phyloP scores from a whole-genome alignment of 1,284 basidiomycete genomes.

The Papiliotrema flavescens region DNA sequence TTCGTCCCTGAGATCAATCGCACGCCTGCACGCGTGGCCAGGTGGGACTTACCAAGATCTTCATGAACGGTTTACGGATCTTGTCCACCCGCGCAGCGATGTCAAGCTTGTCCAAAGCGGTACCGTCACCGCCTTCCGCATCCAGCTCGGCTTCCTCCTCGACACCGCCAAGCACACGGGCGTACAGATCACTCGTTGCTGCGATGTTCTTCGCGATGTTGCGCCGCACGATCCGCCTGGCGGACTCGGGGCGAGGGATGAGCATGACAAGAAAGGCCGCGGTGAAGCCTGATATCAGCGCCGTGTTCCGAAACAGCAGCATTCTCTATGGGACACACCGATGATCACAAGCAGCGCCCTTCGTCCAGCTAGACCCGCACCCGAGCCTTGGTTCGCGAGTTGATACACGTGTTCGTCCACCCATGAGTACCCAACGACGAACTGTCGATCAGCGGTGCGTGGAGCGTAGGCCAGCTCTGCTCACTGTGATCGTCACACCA shows the following conservation, averaged over 20 bases:
- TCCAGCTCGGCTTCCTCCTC: slow-evolving; percentile 28
- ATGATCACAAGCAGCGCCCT: slow-evolving; percentile 50
- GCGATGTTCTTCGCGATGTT: slow-evolving; percentile 38
- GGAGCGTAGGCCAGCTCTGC: not conserved
- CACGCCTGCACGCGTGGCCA: no score
- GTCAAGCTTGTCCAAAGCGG: slow-evolving; percentile 12
- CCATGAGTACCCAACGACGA: slow-evolving; percentile 59
- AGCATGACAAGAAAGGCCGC: slow-evolving; percentile 43
- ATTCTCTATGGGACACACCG: slow-evolving; percentile 21
- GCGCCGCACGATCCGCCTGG: slow-evolving; percentile 37
- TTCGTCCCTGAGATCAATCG: slow-evolving; percentile 15
- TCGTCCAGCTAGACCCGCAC: slow-evolving; percentile 58
- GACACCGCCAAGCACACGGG: slow-evolving; percentile 35
- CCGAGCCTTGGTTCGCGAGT: slow-evolving; percentile 55
- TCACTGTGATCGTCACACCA: slow-evolving; percentile 37
- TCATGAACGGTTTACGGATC: slow-evolving; percentile 26
- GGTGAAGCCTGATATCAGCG: slow-evolving; percentile 30
- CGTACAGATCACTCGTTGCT: slow-evolving; percentile 40
- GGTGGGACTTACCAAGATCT: slow-evolving; percentile 27
- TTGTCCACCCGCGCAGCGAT: slow-evolving; percentile 11
- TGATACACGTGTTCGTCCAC: slow-evolving; percentile 56
- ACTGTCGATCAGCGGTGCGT: not conserved
- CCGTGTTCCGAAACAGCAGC: no score
- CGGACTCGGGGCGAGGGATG: slow-evolving; percentile 42
- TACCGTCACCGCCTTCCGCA: slow-evolving; percentile 11